Evolutionary conservation across 768 basidiomycete genomes (phyloP).

Genomic region (Cyathus striatus): DNA sequence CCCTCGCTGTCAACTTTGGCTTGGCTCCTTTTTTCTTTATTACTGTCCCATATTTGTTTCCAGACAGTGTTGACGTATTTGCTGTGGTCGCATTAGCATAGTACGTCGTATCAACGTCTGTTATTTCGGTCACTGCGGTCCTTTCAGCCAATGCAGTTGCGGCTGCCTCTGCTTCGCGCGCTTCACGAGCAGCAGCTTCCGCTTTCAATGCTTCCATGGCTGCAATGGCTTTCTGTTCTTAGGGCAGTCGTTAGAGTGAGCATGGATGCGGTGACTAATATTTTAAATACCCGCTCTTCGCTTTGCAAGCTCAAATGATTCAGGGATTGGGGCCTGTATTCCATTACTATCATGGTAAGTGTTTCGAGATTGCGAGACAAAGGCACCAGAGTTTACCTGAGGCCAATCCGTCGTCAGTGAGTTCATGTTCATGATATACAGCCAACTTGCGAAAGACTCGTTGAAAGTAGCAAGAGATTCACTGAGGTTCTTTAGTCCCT

Average conservation of each 20-base stretch:
- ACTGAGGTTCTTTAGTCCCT: conserved; percentile 66
- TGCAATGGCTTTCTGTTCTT: conserved; percentile 57
- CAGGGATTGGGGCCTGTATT: conserved; percentile 58
- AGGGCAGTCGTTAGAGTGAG: background rate
- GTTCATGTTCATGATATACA: conserved; percentile 94
- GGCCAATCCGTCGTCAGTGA: conserved; percentile 92
- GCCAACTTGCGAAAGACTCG: conserved; percentile 87
- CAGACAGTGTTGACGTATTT: conserved; percentile 20
- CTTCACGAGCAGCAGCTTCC: conserved; percentile 22
- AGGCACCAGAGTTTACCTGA: conserved; percentile 61
- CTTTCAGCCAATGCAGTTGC: conserved; percentile 26
- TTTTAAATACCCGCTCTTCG: conserved; percentile 50
- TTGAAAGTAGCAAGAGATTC: conserved; percentile 82
- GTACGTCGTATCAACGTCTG: conserved; percentile 36
- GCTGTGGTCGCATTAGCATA: conserved; percentile 34
- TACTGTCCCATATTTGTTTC: conserved; percentile 26
- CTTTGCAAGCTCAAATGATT: conserved; percentile 54
- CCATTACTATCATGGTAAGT: too few species aligned
- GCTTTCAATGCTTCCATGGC: conserved; percentile 50
- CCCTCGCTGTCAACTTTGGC: conserved; percentile 67
- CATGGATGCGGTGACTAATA: background rate
- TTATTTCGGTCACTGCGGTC: conserved; percentile 35
- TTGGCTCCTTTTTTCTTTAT: conserved; percentile 58
- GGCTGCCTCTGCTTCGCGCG: conserved; percentile 27
- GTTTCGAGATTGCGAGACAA: too few species aligned